phyloP scores from a whole-genome alignment of 495 filamentous ascomycete genomes.

The Penicillium nucicola region DNA sequence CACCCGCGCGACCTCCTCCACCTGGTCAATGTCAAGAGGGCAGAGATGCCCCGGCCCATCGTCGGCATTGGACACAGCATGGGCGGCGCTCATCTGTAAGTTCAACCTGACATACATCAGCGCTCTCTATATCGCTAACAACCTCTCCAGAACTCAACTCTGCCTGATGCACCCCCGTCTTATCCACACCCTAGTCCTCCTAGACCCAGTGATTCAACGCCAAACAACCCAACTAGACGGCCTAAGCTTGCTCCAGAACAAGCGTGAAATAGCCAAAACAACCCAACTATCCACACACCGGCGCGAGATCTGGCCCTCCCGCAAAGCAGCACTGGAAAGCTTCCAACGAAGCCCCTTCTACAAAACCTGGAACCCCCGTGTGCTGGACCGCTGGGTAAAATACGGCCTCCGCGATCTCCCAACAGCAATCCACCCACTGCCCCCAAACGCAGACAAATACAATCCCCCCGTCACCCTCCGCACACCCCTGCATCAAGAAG shows the following conservation, averaged over 20 bases:
- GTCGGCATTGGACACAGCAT: constrained; percentile 89
- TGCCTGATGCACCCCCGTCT: constrained; percentile 80
- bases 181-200: constrained; percentile 67
- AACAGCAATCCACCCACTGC: constrained; percentile 52
- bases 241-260: constrained; percentile 18
- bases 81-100: constrained; percentile 66
- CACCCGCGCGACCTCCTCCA: constrained; percentile 84
- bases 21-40: constrained; percentile 79
- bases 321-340: constrained; percentile 55
- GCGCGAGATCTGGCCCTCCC: constrained; percentile 68
- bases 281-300: constrained; percentile 58
- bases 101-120: background rate
- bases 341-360: constrained; percentile 67
- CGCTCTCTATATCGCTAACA: constrained; percentile 1
- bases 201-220: constrained; percentile 76
- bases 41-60: constrained; percentile 81
- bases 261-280: constrained; percentile 32
- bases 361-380: constrained; percentile 69
- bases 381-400: constrained; percentile 60
- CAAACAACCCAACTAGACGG: constrained; percentile 41
- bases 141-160: constrained; percentile 44
- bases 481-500: constrained; percentile 60
- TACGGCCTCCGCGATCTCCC: constrained; percentile 65
- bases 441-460: constrained; percentile 17
- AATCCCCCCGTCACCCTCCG: constrained; percentile 52